Evolutionary conservation across 2,329 filamentous ascomycete genomes (phyloP).

Genomic region (Fusarium brachygibbosum): DNA sequence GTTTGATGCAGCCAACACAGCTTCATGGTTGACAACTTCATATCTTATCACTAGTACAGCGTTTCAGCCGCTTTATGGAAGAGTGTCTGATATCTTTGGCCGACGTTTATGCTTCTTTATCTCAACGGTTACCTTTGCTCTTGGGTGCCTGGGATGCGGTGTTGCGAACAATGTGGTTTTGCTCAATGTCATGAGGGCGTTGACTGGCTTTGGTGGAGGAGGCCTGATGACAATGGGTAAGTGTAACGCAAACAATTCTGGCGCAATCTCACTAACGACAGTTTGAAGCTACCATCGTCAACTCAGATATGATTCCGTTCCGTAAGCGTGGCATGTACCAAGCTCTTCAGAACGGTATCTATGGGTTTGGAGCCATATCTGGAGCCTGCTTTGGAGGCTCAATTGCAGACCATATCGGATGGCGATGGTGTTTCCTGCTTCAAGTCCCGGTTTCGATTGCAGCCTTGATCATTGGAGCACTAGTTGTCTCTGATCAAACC

Average conservation of each 20-base stretch:
- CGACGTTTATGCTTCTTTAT: constrained; percentile 73
- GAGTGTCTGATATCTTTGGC: constrained; percentile 78
- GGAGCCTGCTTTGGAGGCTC: constrained; percentile 75
- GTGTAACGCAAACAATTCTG: constrained; percentile 24
- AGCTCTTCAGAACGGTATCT: constrained; percentile 71
- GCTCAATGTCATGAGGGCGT: constrained; percentile 74
- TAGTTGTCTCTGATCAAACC: constrained; percentile 65
- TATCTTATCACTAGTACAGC: constrained; percentile 80
- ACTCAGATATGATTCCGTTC: constrained; percentile 74
- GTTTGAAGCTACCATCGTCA: constrained; percentile 64
- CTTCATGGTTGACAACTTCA: constrained; percentile 80
- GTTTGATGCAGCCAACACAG: constrained; percentile 78
- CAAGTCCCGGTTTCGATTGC: constrained; percentile 71
- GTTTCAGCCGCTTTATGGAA: constrained; percentile 79
- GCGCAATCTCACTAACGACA: not conserved
- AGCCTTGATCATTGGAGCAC: constrained; percentile 66
- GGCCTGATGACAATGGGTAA: constrained; percentile 78
- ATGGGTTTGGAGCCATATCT: constrained; percentile 72
- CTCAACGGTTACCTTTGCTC: constrained; percentile 71
- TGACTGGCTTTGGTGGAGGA: constrained; percentile 78
- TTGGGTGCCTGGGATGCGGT: constrained; percentile 75
- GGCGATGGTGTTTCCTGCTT: constrained; percentile 75
- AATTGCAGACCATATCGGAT: constrained; percentile 74
- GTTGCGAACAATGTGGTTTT: constrained; percentile 69
- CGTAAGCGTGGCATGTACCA: constrained; percentile 70